Percentiles rank a stretch among this genome's conserved stretches.
Evolutionary conservation across 257 asterid species (phyloP).

Genomic region (Rauvolfia tetraphylla): DNA sequence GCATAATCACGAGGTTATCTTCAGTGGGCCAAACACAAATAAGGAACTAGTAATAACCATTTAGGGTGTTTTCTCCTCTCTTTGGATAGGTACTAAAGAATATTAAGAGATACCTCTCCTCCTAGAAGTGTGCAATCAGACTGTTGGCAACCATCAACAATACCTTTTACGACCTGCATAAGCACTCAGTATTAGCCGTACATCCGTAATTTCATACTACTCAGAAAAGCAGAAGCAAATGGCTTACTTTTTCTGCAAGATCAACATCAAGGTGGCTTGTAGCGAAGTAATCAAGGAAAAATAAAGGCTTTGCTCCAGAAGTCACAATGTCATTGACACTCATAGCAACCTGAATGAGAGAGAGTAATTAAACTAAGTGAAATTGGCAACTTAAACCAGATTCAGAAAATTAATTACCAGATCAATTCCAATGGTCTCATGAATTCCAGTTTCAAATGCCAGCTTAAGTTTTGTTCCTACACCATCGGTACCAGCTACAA

Average conservation of each 20-base stretch:
- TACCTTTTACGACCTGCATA: constrained; percentile 89
- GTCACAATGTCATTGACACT: constrained; percentile 96
- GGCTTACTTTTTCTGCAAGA: constrained; percentile 85
- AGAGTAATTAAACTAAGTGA: constrained; percentile 12
- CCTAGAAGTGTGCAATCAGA: constrained; percentile 90
- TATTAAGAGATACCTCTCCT: constrained; percentile 65
- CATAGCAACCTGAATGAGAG: constrained; percentile 80
- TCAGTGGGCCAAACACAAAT: neutral
- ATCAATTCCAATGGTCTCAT: constrained; percentile 94
- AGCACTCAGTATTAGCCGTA: neutral
- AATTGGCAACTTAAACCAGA: constrained; percentile 2
- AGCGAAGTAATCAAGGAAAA: constrained; percentile 95
- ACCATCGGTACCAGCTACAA: constrained; percentile 98
- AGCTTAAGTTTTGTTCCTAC: constrained; percentile 94
- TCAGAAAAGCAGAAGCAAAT: neutral
- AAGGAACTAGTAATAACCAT: neutral
- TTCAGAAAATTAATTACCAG: constrained; percentile 40
- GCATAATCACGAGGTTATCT: too few relatives aligned
- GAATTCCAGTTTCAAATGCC: constrained; percentile 95
- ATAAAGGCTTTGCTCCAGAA: constrained; percentile 95
- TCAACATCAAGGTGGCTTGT: constrained; percentile 89
- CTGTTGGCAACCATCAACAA: constrained; percentile 84
- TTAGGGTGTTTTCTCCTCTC: neutral
- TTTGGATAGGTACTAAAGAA: neutral
- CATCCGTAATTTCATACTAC: neutral